These are phyloP conservation scores for Magnolia officinalis DNA, from an alignment of 164 flowering plant species.

Conservation along the genomic window DNA sequence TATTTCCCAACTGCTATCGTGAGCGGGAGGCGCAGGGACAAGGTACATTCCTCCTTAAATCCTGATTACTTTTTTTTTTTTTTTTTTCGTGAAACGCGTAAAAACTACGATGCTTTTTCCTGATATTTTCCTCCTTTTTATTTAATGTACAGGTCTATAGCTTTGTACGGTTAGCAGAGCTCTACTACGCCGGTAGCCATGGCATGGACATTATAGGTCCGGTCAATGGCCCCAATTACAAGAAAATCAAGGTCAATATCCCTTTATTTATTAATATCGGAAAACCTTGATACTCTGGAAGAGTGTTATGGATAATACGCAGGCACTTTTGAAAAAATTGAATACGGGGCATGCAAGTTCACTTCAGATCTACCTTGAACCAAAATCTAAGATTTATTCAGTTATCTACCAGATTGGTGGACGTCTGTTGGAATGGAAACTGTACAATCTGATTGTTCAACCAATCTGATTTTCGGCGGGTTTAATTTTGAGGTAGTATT, in stretches of 20 bases:
- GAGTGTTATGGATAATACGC: background rate
- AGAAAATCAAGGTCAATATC: slow-evolving; percentile 26
- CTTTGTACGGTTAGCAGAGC: slow-evolving; percentile 64
- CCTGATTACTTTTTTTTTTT: background rate
- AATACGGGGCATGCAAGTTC: background rate
- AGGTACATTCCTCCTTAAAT: slow-evolving; percentile 41
- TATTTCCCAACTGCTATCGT: slow-evolving; percentile 82
- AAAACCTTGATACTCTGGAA: background rate
- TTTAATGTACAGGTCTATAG: slow-evolving; percentile 41
- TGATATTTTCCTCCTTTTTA: background rate
- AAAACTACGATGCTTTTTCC: background rate
- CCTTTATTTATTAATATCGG: background rate
- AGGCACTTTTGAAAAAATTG: background rate
- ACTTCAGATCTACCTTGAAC: too few species aligned
- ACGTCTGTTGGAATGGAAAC: too few species aligned
- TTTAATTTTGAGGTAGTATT: too few species aligned
- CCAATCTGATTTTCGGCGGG: too few species aligned
- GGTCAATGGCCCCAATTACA: slow-evolving; percentile 32
- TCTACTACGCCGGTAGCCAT: slow-evolving; percentile 90
- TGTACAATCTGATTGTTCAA: too few species aligned
- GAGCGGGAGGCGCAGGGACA: slow-evolving; percentile 78
- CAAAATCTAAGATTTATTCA: too few species aligned
- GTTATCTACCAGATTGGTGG: too few species aligned
- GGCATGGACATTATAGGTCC: slow-evolving; percentile 96
- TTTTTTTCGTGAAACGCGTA: background rate